Evolutionary conservation across 106 monocot species (phyloP).

Genomic region (Apostasia shenzhenica): DNA sequence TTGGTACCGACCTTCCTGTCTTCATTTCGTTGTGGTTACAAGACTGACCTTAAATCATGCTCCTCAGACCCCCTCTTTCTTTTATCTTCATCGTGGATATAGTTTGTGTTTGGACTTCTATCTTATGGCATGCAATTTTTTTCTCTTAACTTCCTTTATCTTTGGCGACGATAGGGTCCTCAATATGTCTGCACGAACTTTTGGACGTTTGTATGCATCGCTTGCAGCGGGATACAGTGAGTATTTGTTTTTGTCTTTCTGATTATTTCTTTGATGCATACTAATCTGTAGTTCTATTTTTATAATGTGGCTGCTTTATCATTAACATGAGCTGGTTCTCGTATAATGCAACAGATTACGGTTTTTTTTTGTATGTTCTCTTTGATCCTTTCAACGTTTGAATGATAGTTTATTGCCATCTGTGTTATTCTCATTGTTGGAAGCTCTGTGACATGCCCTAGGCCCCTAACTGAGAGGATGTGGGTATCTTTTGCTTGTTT

Average conservation of each 20-base stretch:
- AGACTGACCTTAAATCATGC: background rate
- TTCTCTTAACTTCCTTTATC: background rate
- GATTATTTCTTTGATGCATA: no score
- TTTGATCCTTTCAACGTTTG: no score
- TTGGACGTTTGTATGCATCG: constrained; percentile 61
- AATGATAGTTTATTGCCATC: no score
- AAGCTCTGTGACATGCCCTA: no score
- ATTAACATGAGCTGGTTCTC: no score
- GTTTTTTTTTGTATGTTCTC: no score
- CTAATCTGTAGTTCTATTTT: background rate
- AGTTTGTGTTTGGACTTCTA: background rate
- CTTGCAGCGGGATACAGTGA: constrained; percentile 80
- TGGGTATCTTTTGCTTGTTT: no score
- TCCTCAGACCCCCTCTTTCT: no score
- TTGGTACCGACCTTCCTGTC: constrained; percentile 12
- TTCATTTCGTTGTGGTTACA: background rate
- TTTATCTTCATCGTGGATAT: background rate
- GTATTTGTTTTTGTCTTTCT: constrained; percentile 10
- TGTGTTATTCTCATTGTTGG: no score
- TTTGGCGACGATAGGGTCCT: constrained; percentile 37
- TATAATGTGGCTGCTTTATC: no score
- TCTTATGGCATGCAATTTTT: background rate
- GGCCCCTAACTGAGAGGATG: no score
- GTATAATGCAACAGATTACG: no score
- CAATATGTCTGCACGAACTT: constrained; percentile 70